phyloP scores from a whole-genome alignment of 2,329 filamentous ascomycete genomes.

The Colletotrichum sp. region DNA sequence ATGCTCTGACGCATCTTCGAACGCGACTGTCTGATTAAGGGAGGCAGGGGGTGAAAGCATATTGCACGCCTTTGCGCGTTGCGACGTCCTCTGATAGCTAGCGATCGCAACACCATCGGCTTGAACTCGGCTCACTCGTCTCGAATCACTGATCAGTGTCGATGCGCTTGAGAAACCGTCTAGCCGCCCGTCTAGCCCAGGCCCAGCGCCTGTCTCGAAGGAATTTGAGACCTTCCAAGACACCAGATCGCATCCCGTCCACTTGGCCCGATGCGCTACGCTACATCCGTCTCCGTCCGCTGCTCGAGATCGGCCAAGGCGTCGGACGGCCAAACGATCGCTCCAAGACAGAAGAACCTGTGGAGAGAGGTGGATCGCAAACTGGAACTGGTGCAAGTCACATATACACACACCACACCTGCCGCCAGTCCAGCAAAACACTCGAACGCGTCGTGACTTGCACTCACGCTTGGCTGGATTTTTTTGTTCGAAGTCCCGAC shows the following conservation, averaged over 20 bases:
- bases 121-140: neutral
- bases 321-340: neutral
- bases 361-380: neutral
- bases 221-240: neutral
- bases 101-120: too few relatives aligned
- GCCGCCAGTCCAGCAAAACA: too few relatives aligned
- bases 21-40: neutral
- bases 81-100: too few relatives aligned
- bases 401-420: too few relatives aligned
- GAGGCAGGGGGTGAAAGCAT: neutral
- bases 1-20: neutral
- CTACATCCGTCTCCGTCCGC: neutral
- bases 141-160: neutral
- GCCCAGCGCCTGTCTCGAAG: neutral
- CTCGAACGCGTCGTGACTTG: too few relatives aligned
- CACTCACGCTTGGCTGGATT: too few relatives aligned
- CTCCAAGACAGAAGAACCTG: neutral
- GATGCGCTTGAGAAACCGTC: neutral
- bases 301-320: slow-evolving; percentile 8
- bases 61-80: neutral
- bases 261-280: neutral
- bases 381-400: neutral
- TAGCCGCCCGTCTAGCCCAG: neutral
- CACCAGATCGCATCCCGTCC: neutral
- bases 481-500: too few relatives aligned